phyloP scores from a whole-genome alignment of 805 yeast species.

The Myxozyma melibiosi region DNA sequence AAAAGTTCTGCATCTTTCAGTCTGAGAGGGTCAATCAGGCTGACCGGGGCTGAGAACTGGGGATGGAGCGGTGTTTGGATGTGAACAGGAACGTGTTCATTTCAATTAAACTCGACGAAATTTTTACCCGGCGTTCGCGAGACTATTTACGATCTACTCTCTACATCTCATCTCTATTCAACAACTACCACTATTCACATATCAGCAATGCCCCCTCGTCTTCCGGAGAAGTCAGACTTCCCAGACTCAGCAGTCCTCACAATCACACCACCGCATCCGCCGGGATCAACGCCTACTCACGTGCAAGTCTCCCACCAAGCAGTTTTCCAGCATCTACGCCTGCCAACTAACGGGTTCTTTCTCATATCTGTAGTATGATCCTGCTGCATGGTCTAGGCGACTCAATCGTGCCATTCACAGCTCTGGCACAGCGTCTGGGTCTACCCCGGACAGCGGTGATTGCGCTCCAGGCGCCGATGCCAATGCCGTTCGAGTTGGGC shows the following conservation, averaged over 20 bases:
- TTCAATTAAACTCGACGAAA: too few relatives aligned
- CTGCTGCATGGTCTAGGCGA: slow-evolving; percentile 34
- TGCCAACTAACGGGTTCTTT: background rate
- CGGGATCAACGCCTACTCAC: slow-evolving; percentile 10
- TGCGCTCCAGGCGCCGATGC: slow-evolving; percentile 31
- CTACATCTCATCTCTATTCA: too few relatives aligned
- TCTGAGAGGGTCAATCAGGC: too few relatives aligned
- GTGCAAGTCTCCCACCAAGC: slow-evolving; percentile 8
- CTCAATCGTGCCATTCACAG: slow-evolving; percentile 18
- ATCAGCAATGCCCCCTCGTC: slow-evolving; percentile 14
- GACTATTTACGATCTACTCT: too few relatives aligned
- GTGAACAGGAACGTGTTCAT: too few relatives aligned
- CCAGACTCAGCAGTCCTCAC: slow-evolving; percentile 9
- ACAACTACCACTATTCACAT: background rate
- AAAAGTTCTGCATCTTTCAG: background rate
- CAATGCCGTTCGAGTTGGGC: slow-evolving; percentile 34
- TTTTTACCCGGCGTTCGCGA: too few relatives aligned
- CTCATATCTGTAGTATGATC: slow-evolving; percentile 10
- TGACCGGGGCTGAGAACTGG: too few relatives aligned
- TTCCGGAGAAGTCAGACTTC: slow-evolving; percentile 22
- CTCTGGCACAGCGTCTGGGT: slow-evolving; percentile 24
- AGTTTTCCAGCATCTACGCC: background rate
- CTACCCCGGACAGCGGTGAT: slow-evolving; percentile 24
- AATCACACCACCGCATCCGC: slow-evolving; percentile 24
- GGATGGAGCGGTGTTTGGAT: too few relatives aligned